Base-by-base conservation (phyloP, 2,329 filamentous ascomycete species). In the Microsporum canis region DNA sequence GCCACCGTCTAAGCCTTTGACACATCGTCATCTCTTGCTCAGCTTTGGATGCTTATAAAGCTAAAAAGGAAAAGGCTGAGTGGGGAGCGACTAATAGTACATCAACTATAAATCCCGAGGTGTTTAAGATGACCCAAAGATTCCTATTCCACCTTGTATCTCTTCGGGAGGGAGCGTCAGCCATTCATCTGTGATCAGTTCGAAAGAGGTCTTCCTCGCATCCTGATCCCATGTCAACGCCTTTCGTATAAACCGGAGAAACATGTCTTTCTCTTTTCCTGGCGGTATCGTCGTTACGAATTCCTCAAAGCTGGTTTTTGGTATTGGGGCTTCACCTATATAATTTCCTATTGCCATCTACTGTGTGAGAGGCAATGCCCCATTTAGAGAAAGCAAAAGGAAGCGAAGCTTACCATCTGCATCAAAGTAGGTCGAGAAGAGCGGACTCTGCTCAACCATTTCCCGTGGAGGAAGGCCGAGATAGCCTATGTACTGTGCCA, bases 401-500 rank as follows among this genome's bases (percentile, higher is more conserved):
- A 10, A 12, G 10, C 6, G 5, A 5, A 57, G n/a, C 43, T 45
- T 57, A 61, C 63, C 63, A 14, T 62, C 36, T 47, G 58, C 56
- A 63, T 69, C 62, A 62, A 68, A 68, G 59, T 65, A 68, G 8
- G 60, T 62, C n/a, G 39, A 61, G 43, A 68, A 61, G 27, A 60
- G 61, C 17, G 67, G 65, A 31, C 65, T 68, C 23, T 66, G 49
- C 58, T 59, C 39, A 39, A 68, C 61, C 27, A 70, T 67, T 14
- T 68, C 58, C 27, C 67, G 63, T 31, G 66, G 65, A 14, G 67
- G 68, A 51, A 60, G 66, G 5, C 67, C 67, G 49, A 68, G 67
- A 63, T 67, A 69, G 5, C 64, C 66, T 34, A 71, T 70, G 58
- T 71, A 71, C 57, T 71, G 67, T 0, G 66, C 65, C 49, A 70